A percentile compares a stretch with the other conserved stretches of the same genome.
These are phyloP conservation scores for Fusarium xylarioides DNA, from an alignment of 2,329 filamentous ascomycete species.

Conservation along the genomic window DNA sequence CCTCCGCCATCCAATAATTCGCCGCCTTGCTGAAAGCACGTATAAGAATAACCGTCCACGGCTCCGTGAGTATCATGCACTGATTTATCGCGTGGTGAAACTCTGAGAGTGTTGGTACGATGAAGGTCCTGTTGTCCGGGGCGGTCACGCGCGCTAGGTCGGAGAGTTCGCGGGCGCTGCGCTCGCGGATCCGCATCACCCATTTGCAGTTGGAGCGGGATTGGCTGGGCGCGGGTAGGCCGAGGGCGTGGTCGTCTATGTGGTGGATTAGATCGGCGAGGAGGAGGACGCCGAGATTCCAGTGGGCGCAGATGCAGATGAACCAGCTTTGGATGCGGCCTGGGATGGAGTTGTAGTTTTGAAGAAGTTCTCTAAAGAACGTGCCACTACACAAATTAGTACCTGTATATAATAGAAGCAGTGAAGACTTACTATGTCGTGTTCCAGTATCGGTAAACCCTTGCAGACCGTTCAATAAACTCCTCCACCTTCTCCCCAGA, in stretches of 20 bases:
- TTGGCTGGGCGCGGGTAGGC: constrained; percentile 25
- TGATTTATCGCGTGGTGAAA: constrained; percentile 63
- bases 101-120: constrained; percentile 43
- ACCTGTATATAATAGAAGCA: rapidly evolving
- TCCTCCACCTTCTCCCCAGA: constrained; percentile 54
- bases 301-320: constrained; percentile 63
- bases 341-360: constrained; percentile 59
- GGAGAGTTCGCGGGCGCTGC: constrained; percentile 56
- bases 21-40: constrained; percentile 60
- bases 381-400: constrained; percentile 40
- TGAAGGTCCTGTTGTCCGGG: constrained; percentile 25
- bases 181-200: constrained; percentile 51
- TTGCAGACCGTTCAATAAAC: constrained; percentile 56
- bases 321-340: constrained; percentile 67
- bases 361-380: constrained; percentile 61
- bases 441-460: constrained; percentile 65
- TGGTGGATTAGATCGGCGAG: constrained; percentile 63
- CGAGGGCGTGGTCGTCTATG: constrained; percentile 53
- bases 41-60: constrained; percentile 65
- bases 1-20: constrained; percentile 47
- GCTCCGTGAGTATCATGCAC: constrained; percentile 64
- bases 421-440: constrained; percentile 49
- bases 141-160: constrained; percentile 59
- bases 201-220: constrained; percentile 45
- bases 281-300: constrained; percentile 65